Evolutionary conservation across 2,329 filamentous ascomycete species (phyloP).

Genomic region (Arachnomyces sp.): DNA sequence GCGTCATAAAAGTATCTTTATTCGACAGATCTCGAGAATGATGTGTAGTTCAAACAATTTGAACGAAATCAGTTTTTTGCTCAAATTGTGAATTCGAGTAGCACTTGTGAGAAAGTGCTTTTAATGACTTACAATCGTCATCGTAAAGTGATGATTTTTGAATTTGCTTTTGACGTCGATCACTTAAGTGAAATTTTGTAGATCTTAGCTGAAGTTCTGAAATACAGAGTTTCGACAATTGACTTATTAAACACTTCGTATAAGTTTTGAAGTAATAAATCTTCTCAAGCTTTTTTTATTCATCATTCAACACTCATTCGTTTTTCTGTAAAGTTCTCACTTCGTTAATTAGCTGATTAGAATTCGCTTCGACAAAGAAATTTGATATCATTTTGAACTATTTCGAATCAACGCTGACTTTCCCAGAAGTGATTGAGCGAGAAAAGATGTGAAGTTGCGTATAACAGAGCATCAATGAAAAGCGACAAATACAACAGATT

Average conservation of each 20-base stretch:
- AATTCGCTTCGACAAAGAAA: no score
- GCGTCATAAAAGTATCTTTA: conserved; percentile 16
- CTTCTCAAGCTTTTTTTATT: conserved; percentile 2
- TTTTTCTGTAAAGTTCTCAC: not conserved
- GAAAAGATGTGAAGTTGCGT: no score
- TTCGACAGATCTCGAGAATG: conserved; percentile 14
- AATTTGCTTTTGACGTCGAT: conserved; percentile 13
- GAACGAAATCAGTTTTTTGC: conserved; percentile 13
- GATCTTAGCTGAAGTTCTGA: no score
- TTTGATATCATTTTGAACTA: no score
- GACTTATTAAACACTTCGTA: conserved; percentile 4
- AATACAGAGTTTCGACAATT: not conserved
- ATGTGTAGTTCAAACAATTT: conserved; percentile 16
- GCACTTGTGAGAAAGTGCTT: not conserved
- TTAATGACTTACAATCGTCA: conserved; percentile 27
- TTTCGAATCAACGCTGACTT: no score
- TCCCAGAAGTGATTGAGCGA: no score
- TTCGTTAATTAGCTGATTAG: not conserved
- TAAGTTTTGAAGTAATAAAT: conserved; percentile 7
- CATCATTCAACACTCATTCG: conserved; percentile 1
- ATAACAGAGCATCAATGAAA: no score
- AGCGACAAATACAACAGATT: no score
- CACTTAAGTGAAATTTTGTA: conserved; percentile 4
- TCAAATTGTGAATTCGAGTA: no score
- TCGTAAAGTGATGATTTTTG: conserved; percentile 32